Evolutionary conservation across 345 rosid species (phyloP), one percentile per base, ranked within the genome.

Genomic region (Populus ilicifolia): DNA sequence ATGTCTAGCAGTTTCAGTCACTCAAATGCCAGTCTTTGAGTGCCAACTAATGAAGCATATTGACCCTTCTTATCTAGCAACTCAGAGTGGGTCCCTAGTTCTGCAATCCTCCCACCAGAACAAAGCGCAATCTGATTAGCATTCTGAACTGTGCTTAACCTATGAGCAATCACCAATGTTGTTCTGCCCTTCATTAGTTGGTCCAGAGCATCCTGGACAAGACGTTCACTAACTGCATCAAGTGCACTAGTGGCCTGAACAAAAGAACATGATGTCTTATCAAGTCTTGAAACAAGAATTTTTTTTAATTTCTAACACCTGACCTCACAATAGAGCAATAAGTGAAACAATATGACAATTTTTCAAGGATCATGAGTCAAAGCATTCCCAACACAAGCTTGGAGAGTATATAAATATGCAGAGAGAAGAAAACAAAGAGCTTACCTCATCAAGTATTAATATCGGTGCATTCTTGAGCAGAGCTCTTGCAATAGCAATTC

Each of bases 401-500:
- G 43, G 8, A 68, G 71, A 69, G 33, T 71, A 56, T 11, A 41
- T n/a, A 77, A 67, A 52, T 10, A 67, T 17, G 29, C 50, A 52
- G 0, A 46, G 59, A 35, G 35, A 70, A 39, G 54, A 4, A 77
- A 76, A 67, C 56, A 17, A 59, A 56, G 43, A 67, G 79, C 77
- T 79, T 79, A 92, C 96, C 97, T 95, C 98, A 54, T 95, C 97
- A 4, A 93, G 97, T 81, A 92, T 89, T 78, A 95, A 80, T 54
- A 93, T 86, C 10, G 96, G 96, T 54, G 99, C 93, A 82, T 93
- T 87, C 89, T 93, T 90, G 71, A 93, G 91, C 52, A 92, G 86
- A 77, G 98, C 91, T 83, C 98, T 87, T 21, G 98, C 99, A 80
- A 95, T 95, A 23, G 98, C 99, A 70, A 93, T 78, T 87, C 98